Base-by-base conservation (phyloP, 2,329 filamentous ascomycete species). In the Geoglossum cookeanum region DNA sequence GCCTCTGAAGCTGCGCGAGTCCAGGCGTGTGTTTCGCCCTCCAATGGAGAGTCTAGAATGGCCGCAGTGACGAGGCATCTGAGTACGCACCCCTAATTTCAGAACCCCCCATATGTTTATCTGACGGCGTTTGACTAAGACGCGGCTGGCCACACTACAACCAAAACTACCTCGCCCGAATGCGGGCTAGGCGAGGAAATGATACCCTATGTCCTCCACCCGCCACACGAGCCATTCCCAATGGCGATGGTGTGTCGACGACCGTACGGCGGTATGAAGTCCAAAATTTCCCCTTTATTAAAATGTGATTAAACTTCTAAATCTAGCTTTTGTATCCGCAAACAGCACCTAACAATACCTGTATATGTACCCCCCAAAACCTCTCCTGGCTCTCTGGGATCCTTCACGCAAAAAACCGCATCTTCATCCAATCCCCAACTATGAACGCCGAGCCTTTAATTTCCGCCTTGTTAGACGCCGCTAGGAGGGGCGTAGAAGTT, bases 371-470 rank as follows among this genome's bases (percentile, higher is more conserved):
- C 1, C 86, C 86, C 0, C 86, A 91, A 63, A 89, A 91, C 63
- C 83, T 81, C 55, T 83, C 81, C 0, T 90, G 83, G 78, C 69
- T 89, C 0, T 84, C 84, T 0, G 77, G 82, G 0, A 74, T 90
- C 6, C 74, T 80, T 1, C 77, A 88, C 62, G 84, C 85, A 0
- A 68, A 73, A 57, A 70, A 70, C 11, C 75, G 70, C 32, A 76
- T 90, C n/a, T 87, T 90, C 63, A 88, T 91, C 58, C 84, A 90
- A 66, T 83, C 84, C 0, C 86, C 86, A 0, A 84, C 87, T 27
- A 74, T 91, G 42, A 91, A 91, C 63, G 84, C 85, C 0, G 77
- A 78, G 58, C 81, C 80, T 0, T 70, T 89, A 0, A 64, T 88
- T 0, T 76, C 80, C 0, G 81, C 80, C 0, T 75, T 90, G 3